Evolutionary conservation across 2,329 filamentous ascomycete species (phyloP).

Genomic region (Ophiognomonia clavigignenti-juglandacearum): DNA sequence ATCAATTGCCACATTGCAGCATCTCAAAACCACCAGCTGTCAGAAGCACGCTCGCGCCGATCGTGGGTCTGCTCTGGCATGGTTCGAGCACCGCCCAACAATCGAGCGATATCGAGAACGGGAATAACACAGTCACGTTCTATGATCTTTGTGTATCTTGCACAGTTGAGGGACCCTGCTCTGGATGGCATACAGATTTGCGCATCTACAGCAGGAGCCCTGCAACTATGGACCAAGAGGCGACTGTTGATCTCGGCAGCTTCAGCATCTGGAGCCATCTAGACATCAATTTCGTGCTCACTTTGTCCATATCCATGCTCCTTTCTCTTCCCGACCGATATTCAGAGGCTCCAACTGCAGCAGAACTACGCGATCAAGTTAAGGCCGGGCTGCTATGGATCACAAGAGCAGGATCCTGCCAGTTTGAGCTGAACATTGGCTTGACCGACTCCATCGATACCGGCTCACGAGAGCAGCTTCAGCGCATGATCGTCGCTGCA

Average conservation of each 20-base stretch:
- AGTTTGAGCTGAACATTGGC: background rate
- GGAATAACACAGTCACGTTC: too few species aligned
- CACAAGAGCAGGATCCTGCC: constrained; percentile 11
- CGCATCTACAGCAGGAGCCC: background rate
- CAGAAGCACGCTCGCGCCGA: too few species aligned
- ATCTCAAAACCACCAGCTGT: too few species aligned
- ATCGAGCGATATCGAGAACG: too few species aligned
- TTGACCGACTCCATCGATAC: background rate
- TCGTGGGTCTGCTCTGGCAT: too few species aligned
- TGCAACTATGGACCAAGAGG: constrained; percentile 7
- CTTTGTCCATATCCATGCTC: background rate
- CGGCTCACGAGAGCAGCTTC: background rate
- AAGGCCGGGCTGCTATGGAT: constrained; percentile 9
- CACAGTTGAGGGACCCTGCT: background rate
- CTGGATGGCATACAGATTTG: background rate
- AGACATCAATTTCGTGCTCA: constrained; percentile 6
- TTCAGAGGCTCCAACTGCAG: background rate
- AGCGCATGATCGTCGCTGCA: background rate
- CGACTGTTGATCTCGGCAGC: constrained; percentile 6
- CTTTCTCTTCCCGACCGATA: constrained; percentile 6
- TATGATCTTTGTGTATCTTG: background rate
- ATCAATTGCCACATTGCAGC: too few species aligned
- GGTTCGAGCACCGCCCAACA: too few species aligned
- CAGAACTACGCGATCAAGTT: constrained; percentile 10
- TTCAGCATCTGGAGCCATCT: constrained; percentile 10